A percentile compares a stretch with the other conserved stretches of the same genome.
phyloP scores from a whole-genome alignment of 768 basidiomycete genomes.

The Termitomyces eurrhizus region DNA sequence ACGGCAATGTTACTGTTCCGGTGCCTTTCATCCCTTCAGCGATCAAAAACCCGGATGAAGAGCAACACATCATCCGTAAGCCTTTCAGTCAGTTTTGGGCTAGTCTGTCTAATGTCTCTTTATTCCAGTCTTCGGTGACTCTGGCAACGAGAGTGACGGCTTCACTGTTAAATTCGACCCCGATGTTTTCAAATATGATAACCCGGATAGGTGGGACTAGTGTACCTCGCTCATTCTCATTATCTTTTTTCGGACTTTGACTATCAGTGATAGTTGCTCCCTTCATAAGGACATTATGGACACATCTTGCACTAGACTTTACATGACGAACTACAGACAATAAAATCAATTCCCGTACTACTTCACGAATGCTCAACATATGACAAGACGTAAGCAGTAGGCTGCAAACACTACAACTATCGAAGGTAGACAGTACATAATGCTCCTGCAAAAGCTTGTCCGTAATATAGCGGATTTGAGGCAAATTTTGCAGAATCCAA shows the following conservation, averaged over 20 bases:
- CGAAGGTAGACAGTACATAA: neutral
- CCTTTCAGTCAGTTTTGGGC: neutral
- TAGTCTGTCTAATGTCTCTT: neutral
- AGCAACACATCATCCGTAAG: slow-evolving; percentile 42
- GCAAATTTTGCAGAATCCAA: no score
- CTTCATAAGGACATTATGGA: slow-evolving; percentile 5
- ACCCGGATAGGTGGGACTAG: neutral
- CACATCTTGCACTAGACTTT: neutral
- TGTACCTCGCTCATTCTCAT: neutral
- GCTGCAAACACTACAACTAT: neutral
- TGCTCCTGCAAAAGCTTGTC: neutral
- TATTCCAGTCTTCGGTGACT: slow-evolving; percentile 43
- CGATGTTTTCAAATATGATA: neutral
- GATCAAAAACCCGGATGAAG: neutral
- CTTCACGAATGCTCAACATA: neutral
- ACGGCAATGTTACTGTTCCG: slow-evolving; percentile 29
- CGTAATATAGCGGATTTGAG: no score
- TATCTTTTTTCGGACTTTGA: neutral
- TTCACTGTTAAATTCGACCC: slow-evolving; percentile 28
- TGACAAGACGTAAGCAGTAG: neutral
- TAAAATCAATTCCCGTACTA: neutral
- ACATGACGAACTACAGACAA: slow-evolving; percentile 3
- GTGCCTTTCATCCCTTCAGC: slow-evolving; percentile 33
- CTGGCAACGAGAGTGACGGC: slow-evolving; percentile 37
- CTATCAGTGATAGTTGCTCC: neutral